These are phyloP conservation scores for Chaetomium strumarium DNA, from an alignment of 2,329 filamentous ascomycete genomes.

Conservation along the genomic window DNA sequence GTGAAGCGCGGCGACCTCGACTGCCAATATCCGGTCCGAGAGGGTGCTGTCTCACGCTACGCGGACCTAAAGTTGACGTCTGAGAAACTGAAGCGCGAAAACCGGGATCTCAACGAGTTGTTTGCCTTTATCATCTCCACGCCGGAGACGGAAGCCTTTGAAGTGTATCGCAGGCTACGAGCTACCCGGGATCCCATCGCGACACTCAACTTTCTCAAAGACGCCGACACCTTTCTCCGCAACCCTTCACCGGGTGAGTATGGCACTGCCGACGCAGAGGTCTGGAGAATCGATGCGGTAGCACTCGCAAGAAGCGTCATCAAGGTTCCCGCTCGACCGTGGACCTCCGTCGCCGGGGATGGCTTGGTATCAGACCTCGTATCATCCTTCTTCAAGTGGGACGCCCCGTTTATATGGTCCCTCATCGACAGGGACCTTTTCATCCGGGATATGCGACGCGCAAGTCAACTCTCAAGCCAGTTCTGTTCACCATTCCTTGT, in stretches of 20 bases:
- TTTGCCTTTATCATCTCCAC: constrained; percentile 17
- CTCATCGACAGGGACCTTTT: constrained; percentile 27
- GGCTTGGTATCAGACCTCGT: constrained; percentile 30
- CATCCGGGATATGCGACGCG: constrained; percentile 25
- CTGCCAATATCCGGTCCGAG: constrained; percentile 15
- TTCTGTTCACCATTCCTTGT: constrained; percentile 31
- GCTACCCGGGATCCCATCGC: background rate
- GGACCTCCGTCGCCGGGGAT: constrained; percentile 29
- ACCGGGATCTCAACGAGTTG: constrained; percentile 18
- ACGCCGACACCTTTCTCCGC: too few relatives aligned
- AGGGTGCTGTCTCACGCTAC: constrained; percentile 14
- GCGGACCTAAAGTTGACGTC: constrained; percentile 17
- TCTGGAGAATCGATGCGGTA: constrained; percentile 16
- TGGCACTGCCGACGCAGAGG: constrained; percentile 7
- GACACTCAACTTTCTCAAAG: too few relatives aligned
- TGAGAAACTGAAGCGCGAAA: constrained; percentile 11
- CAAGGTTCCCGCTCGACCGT: constrained; percentile 27
- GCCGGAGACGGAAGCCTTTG: constrained; percentile 21
- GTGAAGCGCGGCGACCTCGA: constrained; percentile 4
- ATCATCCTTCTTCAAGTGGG: constrained; percentile 29
- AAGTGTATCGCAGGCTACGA: constrained; percentile 20
- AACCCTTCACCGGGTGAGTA: too few relatives aligned
- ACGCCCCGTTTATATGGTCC: constrained; percentile 24
- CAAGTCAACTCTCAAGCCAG: constrained; percentile 1
- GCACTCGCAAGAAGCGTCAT: constrained; percentile 20